Evolutionary conservation across 352 stramenopile species (phyloP).

Genomic region (Phytopythium montanum): DNA sequence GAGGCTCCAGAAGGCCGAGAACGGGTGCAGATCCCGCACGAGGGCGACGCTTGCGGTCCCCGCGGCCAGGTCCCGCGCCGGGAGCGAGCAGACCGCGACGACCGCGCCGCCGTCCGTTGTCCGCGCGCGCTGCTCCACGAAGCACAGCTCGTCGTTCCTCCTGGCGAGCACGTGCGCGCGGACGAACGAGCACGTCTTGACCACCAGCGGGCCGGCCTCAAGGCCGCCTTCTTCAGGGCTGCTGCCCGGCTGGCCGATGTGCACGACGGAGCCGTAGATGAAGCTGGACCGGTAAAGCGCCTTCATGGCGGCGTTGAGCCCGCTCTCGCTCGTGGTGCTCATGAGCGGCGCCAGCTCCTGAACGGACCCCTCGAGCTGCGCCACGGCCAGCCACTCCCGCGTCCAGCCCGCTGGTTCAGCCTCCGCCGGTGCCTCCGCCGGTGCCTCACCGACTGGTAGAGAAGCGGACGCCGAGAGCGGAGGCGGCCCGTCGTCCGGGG

Average conservation of each 20-base stretch:
- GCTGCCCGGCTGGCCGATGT: background rate
- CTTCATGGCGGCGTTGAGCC: constrained; percentile 35
- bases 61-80: constrained; percentile 16
- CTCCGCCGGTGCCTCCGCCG: background rate
- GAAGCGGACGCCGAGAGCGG: background rate
- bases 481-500: background rate
- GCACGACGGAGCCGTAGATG: constrained; percentile 44
- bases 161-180: constrained; percentile 21
- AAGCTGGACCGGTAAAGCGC: constrained; percentile 35
- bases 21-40: constrained; percentile 21
- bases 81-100: constrained; percentile 23
- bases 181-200: constrained; percentile 35
- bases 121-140: constrained; percentile 26
- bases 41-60: constrained; percentile 26
- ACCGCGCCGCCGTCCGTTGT: constrained; percentile 21
- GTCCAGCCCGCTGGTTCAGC: background rate
- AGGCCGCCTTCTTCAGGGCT: background rate
- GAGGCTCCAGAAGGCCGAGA: constrained; percentile 21
- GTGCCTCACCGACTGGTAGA: background rate
- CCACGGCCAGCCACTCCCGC: constrained; percentile 23
- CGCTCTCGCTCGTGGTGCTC: constrained; percentile 20
- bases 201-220: constrained; percentile 15
- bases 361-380: constrained; percentile 19
- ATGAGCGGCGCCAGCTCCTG: constrained; percentile 22
- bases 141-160: constrained; percentile 39